Percentiles rank a stretch among this genome's conserved stretches.
phyloP scores from a whole-genome alignment of 2,329 filamentous ascomycete genomes.

The Trichoderma pleuroti region DNA sequence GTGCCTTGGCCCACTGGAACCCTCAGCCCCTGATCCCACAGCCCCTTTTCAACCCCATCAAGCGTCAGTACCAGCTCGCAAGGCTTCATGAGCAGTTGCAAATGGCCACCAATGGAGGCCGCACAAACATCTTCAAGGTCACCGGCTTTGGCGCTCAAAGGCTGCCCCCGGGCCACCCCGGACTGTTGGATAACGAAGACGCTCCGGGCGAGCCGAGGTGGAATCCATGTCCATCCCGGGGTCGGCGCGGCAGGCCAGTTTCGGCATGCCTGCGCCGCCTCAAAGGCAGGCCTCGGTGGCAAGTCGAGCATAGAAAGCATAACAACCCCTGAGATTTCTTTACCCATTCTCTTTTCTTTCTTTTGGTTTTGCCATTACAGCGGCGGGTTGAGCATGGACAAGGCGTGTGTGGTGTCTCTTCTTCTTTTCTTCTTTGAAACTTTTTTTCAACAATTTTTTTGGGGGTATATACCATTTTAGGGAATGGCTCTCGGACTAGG shows the following conservation, averaged over 20 bases:
- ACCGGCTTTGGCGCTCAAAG: conserved; percentile 54
- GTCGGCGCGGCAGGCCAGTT: conserved; percentile 44
- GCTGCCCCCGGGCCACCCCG: conserved; percentile 48
- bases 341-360: not conserved
- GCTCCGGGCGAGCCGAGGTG: conserved; percentile 56
- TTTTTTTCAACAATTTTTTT: not conserved
- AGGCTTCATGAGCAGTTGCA: conserved; percentile 63
- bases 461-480: conserved; percentile 3
- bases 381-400: not conserved
- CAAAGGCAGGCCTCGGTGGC: conserved; percentile 47
- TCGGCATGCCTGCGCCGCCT: conserved; percentile 40
- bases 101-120: conserved; percentile 62
- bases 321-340: not conserved
- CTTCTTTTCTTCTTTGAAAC: not conserved
- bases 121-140: conserved; percentile 63
- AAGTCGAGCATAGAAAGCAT: conserved; percentile 40
- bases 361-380: not conserved
- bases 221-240: conserved; percentile 37
- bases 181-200: conserved; percentile 48
- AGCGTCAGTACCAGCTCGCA: conserved; percentile 59
- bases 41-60: conserved; percentile 57
- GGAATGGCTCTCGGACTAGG: not conserved
- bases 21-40: conserved; percentile 75
- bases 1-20: conserved; percentile 68
- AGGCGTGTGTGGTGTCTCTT: not conserved